phyloP scores from a whole-genome alignment of 2,329 filamentous ascomycete genomes.

The Trichophyton rubrum region DNA sequence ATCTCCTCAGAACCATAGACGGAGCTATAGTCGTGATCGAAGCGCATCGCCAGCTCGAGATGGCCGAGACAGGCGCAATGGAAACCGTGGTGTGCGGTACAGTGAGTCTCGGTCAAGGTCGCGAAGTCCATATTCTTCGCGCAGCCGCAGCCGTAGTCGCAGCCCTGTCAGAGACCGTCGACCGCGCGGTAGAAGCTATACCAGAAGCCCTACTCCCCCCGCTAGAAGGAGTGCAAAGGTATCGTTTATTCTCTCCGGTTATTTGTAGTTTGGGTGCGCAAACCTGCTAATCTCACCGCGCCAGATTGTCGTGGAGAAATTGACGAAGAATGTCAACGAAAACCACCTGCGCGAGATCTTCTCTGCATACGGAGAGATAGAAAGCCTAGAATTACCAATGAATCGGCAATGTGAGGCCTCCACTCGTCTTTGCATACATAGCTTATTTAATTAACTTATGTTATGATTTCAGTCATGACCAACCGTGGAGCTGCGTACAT shows the following conservation, averaged over 20 bases:
- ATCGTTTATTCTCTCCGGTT: not conserved
- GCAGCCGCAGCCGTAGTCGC: slow-evolving; percentile 31
- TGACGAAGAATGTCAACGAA: slow-evolving; percentile 90
- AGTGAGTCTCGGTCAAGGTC: slow-evolving; percentile 10
- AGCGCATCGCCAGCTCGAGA: slow-evolving; percentile 1
- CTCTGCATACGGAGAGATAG: slow-evolving; percentile 70
- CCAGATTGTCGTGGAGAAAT: slow-evolving; percentile 87
- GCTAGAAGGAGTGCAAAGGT: slow-evolving; percentile 27
- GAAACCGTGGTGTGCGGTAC: slow-evolving; percentile 14
- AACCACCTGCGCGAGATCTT: slow-evolving; percentile 86
- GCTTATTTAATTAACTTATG: not conserved
- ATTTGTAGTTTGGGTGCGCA: not conserved
- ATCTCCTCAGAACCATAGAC: not conserved
- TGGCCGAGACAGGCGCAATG: slow-evolving; percentile 15
- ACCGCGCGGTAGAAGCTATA: slow-evolving; percentile 29
- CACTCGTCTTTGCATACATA: not conserved
- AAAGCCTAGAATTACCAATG: slow-evolving; percentile 78
- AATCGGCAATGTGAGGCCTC: slow-evolving; percentile 62
- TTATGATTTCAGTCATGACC: slow-evolving; percentile 51
- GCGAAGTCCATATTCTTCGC: slow-evolving; percentile 16
- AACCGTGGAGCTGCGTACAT: slow-evolving; percentile 94
- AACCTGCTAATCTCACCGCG: not conserved
- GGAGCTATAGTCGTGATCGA: not conserved
- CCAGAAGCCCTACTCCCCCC: slow-evolving; percentile 21
- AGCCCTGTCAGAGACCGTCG: slow-evolving; percentile 23